These are phyloP conservation scores for Cytidiella melzeri DNA, from an alignment of 768 basidiomycete species.

Conservation along the genomic window DNA sequence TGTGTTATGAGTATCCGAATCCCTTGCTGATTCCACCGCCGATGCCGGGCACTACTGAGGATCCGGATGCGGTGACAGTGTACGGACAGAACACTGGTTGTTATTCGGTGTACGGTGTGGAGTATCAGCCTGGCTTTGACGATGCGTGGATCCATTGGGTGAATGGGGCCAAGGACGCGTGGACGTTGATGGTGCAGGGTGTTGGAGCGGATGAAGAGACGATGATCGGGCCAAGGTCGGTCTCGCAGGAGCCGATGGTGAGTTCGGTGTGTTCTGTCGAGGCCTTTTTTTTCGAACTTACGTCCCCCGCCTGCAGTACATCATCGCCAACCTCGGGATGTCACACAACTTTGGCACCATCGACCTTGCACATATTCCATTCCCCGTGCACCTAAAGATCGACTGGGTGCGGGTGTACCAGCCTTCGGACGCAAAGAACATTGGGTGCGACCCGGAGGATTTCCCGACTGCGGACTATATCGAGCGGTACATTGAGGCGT, in stretches of 20 bases:
- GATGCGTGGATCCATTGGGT: constrained; percentile 87
- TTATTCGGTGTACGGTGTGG: constrained; percentile 77
- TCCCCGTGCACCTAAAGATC: constrained; percentile 68
- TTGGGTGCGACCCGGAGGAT: constrained; percentile 77
- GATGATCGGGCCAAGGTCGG: constrained; percentile 57
- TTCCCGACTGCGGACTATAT: constrained; percentile 85
- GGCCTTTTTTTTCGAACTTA: not conserved
- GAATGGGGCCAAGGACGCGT: constrained; percentile 54
- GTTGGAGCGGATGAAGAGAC: constrained; percentile 55
- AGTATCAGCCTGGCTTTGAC: constrained; percentile 60
- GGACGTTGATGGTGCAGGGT: constrained; percentile 70
- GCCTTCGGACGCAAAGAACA: constrained; percentile 55
- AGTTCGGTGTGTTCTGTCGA: constrained; percentile 13
- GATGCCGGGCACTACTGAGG: not conserved
- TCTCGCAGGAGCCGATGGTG: constrained; percentile 87
- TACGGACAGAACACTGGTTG: constrained; percentile 33
- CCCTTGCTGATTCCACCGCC: constrained; percentile 1
- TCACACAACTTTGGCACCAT: constrained; percentile 74
- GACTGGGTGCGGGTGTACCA: constrained; percentile 95
- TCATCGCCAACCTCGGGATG: constrained; percentile 83
- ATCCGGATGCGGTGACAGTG: not conserved
- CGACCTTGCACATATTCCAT: constrained; percentile 63
- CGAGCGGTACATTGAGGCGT: constrained; percentile 61
- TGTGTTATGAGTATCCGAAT: constrained; percentile 58
- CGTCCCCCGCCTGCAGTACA: constrained; percentile 44